Evolutionary conservation across 1,284 basidiomycete species (phyloP).

Genomic region (Apiotrichum mycotoxinovorans): DNA sequence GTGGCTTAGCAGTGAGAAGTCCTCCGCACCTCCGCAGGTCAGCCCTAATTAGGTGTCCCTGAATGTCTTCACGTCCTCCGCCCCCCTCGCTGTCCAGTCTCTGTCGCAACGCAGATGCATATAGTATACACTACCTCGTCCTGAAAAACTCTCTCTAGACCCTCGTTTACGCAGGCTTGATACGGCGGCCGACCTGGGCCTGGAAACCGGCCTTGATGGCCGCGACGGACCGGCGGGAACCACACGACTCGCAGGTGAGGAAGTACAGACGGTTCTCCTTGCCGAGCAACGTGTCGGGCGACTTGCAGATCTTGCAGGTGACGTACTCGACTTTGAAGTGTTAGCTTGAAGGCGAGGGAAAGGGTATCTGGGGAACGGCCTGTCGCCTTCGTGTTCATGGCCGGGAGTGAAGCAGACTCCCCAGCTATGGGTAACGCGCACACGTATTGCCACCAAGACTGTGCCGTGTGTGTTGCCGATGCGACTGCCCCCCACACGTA

Average conservation of each 20-base stretch:
- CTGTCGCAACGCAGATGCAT: slow-evolving; percentile 4
- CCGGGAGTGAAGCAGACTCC: no score
- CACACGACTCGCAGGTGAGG: slow-evolving; percentile 94
- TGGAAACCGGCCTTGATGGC: slow-evolving; percentile 99
- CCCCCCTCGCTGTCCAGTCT: background rate
- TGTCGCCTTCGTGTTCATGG: background rate
- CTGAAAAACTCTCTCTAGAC: background rate
- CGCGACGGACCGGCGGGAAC: slow-evolving; percentile 85
- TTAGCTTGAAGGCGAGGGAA: background rate
- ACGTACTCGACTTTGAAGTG: slow-evolving; percentile 85
- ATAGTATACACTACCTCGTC: slow-evolving; percentile 14
- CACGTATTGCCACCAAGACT: no score
- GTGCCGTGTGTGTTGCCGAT: no score
- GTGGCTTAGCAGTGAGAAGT: no score
- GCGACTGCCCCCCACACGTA: no score
- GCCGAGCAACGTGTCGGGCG: slow-evolving; percentile 89
- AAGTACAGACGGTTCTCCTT: slow-evolving; percentile 99
- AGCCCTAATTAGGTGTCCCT: no score
- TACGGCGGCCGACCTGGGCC: slow-evolving; percentile 66
- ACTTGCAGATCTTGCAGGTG: slow-evolving; percentile 99
- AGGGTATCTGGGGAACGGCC: background rate
- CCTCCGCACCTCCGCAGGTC: no score
- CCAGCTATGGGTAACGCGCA: no score
- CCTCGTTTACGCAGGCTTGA: slow-evolving; percentile 15
- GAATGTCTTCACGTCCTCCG: no score